Base-by-base conservation (phyloP, 352 stramenopile genomes). In the Globisporangium rhizosaccharum region DNA sequence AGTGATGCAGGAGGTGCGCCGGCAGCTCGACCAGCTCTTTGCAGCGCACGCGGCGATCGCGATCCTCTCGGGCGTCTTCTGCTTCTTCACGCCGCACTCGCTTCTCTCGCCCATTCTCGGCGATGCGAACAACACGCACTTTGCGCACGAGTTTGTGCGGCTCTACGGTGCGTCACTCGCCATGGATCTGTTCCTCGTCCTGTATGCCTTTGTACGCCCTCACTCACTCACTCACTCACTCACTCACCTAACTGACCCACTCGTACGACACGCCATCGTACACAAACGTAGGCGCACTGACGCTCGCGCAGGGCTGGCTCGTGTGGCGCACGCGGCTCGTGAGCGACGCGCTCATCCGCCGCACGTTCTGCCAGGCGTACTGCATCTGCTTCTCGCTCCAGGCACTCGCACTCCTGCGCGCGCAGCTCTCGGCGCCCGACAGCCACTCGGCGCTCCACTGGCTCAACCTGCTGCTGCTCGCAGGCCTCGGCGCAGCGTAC, bases 301-400 rank as follows among this genome's bases (percentile, higher is more conserved):
- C 85, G 46, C 68, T 92, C 55, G 85, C 82, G 37, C 85, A 94
- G 59, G 83, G 81, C 9, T 94, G 82, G 81, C 83, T 94, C 63
- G 85, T 94, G 51, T 92, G 83, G 82, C 83, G 84, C 53, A 92
- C 85, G 46, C 80, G 85, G 7, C 82, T 92, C 59, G 85, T 94
- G 64, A 91, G 83, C 62, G 85, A 92, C 59, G 82, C 81, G 56
- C 72, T 94, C 45, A 74, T 94, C 57, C 82, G 85, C 30, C 84
- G 84, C 53, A 94, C 85, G 51, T 94, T 94, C 68, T 94, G 85
- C 61, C 85, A 94, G 66, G 85, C 82, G 23, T 94, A 94, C 65
- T 92, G 81, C 70, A 87, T 91, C 53, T 94, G 83, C 73, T 94
- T 94, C 66, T 71, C 70, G 53, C 76, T 94, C 55, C 85, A 94